Evolutionary conservation across 345 rosid genomes (phyloP), one percentile per base, ranked within the genome.

Genomic region (Tarenaya hassleriana): DNA sequence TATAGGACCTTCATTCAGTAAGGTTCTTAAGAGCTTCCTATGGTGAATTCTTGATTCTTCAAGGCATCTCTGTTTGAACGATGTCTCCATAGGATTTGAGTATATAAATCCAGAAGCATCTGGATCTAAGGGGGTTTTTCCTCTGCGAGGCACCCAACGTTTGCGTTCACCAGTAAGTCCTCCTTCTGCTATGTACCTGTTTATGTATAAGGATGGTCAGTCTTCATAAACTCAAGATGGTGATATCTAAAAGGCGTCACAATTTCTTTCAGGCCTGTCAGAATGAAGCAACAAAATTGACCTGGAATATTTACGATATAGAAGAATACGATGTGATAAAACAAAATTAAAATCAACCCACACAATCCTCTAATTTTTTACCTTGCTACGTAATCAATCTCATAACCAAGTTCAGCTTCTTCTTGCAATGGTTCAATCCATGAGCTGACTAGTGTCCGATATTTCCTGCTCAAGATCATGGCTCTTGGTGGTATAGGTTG

Each of bases 371-470:
- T 16, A 20, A n/a, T 16, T 38, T 50, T 47, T 65, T 58, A 90
- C 97, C 98, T 87, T 38, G 82, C 89, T 43, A 91, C 59, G 61
- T 91, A 87, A 72, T 87, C 96, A 64, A 87, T 81, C 76, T 91
- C 84, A 19, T 75, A 82, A 51, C 96, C 96, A 60, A 78, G 96
- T 62, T 87, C 92, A 69, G 96, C 98, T 76, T 91, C 98, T 69
- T 87, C 95, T 73, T 84, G 89, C 52, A 87, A 71, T 63, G 98
- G 98, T 68, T 91, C 95, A 45, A 91, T 91, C 98, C 98, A 91
- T 2, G 95, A 91, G 78, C 98, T 91, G 69, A 84, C 96, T 63
- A 87, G 58, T 34, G 98, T 80, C 19, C 95, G 83, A 58, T 91
- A 91, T 64, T 87, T 91, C 80, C 86, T 82, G 76, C 85, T 87